Percentiles rank a stretch among this genome's conserved stretches.
Conservation (phyloP, 2,329 filamentous ascomycete genomes). For the Chaetomium sp. region DNA sequence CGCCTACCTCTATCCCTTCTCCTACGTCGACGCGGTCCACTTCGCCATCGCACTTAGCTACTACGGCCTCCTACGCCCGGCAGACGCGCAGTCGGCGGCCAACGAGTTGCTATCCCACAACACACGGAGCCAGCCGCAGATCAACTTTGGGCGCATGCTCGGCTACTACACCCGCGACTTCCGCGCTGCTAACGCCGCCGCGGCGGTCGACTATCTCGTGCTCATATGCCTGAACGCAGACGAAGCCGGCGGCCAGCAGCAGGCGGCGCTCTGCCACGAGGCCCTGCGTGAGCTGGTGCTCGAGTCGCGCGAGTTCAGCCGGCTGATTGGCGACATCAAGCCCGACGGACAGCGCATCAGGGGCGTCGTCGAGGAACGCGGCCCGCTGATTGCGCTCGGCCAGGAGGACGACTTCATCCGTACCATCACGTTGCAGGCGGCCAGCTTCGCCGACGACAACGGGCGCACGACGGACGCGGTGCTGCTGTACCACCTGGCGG, state of each 20-base stretch:
- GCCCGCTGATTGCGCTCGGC: constrained; percentile 75
- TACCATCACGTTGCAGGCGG: constrained; percentile 90
- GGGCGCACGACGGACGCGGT: constrained; percentile 93
- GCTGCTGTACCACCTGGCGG: constrained; percentile 88
- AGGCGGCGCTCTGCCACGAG: constrained; percentile 84
- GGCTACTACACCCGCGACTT: constrained; percentile 97
- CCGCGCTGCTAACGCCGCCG: constrained; percentile 83
- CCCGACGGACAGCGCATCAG: constrained; percentile 82
- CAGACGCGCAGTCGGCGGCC: constrained; percentile 73
- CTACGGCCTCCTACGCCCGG: constrained; percentile 86
- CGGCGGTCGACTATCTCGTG: constrained; percentile 89
- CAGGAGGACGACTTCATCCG: constrained; percentile 84
- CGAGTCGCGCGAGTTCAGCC: constrained; percentile 95
- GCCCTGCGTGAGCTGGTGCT: constrained; percentile 90
- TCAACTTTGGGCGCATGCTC: constrained; percentile 92
- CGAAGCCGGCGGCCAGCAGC: constrained; percentile 59
- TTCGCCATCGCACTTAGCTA: constrained; percentile 87
- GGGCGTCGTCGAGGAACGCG: constrained; percentile 84
- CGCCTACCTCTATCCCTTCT: constrained; percentile 86
- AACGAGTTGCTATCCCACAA: constrained; percentile 70
- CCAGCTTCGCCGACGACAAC: constrained; percentile 89
- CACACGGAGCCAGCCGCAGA: constrained; percentile 71
- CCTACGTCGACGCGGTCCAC: constrained; percentile 91
- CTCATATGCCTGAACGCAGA: constrained; percentile 92
- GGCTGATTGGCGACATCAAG: constrained; percentile 87